Base-by-base conservation (phyloP, 257 asterid species). In the Solanum bulbocastanum region DNA sequence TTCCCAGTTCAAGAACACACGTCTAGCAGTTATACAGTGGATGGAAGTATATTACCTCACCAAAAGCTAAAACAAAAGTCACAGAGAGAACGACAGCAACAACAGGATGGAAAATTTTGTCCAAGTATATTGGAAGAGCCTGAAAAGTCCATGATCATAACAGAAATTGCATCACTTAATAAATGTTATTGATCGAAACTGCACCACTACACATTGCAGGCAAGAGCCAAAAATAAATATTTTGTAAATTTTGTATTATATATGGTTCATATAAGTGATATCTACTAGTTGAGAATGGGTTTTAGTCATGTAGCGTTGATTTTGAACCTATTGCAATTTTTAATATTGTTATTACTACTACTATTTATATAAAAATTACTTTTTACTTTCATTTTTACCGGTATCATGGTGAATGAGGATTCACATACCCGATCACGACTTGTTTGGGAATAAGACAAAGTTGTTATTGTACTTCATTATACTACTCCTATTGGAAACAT, bases 51-150 rank as follows among this genome's bases (percentile, higher is more conserved):
- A 15, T 81, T 93, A 97, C 99, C 99, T 97, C 99, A 92, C 99
- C 99, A 22, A 97, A 97, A 88, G 96, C 95, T 87, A 97, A 92
- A 90, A 97, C 98, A 79, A 97, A 96, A n/a, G 99, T 97, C 79
- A 97, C 99, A 27, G 99, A 97, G 89, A 97, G 95, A 87, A 97
- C 79, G 40, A 97, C 98, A 83, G 99, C 99, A 65, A 97, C 98
- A 18, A 90, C 92, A 5, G 99, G 99, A 91, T 96, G 99, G 88
- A 96, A 97, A 86, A 95, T 89, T 87, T 97, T 97, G 86, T 97
- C 99, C 90, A 97, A 91, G 88, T 92, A 96, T 83, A 96, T 94
- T 4, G 99, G 99, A 65, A 97, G 96, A 88, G 99, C 99, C 99
- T 96, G 96, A 92, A 90, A 39, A 84, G 39, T 72, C 83, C 71